Base-by-base conservation (phyloP, 2,329 filamentous ascomycete species). In the Aspergillus japonicus region DNA sequence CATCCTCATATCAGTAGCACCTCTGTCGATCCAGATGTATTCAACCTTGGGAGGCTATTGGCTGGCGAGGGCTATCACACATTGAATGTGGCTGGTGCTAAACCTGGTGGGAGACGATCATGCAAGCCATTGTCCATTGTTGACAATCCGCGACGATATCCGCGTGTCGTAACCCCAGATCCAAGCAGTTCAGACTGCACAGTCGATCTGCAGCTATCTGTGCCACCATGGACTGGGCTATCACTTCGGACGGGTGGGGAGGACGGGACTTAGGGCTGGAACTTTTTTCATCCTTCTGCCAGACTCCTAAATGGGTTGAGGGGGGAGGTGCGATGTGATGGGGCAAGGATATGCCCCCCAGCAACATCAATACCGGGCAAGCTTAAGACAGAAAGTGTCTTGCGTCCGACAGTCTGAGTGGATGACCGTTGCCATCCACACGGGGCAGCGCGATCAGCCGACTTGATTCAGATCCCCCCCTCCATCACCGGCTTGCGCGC, bases 131-230 rank as follows among this genome's bases (percentile, higher is more conserved):
- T 47, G 33, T 39, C 29, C 10, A 16, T 29, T 10, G 26, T 29
- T 12, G 49, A 48, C 29, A 44, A 19, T 26, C 50, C 10, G 6
- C 14, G 16, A 44, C 5, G 39, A 44, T 19, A 44, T 44, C 39
- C 16, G 39, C 35, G 44, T 31, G 24, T 55, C 31, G 57, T 54
- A 49, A 57, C 50, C 57, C 60, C 54, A 60, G 53, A 62, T 59
- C 57, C 55, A n/a, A 55, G 14, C 47, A 48, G 42, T 21, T 48
- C 54, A 52, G 16, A 31, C 56, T 58, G 57, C 60, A 62, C 57
- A 50, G 57, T 62, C 60, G 57, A 62, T 62, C 60, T 59, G 58
- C 51, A 61, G 52, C 59, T 51, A 50, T 47, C 57, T 55, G 54
- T 60, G 35, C 31, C 14, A 60, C 54, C 24, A 24, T 33, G 26